Evolutionary conservation across 192 early-diverging fungal genomes (phyloP), one percentile per base, ranked within the genome.

Genomic region (Coemansia pectinata): DNA sequence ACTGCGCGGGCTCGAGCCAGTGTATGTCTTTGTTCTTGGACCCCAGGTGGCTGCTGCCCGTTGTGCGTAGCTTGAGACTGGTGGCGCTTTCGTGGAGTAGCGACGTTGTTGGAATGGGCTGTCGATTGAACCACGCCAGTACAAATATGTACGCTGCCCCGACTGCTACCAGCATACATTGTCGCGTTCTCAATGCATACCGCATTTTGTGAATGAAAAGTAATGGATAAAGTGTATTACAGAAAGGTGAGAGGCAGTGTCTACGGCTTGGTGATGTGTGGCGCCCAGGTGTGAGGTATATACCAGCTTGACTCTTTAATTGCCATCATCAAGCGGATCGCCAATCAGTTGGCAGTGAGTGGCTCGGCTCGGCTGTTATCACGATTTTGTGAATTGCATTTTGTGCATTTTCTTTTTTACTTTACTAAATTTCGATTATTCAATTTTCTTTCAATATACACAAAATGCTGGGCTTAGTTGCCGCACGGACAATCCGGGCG

Each of bases 61-160:
- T 82, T 14, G 44, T 39, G 11, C 79, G 70, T 41, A 82, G 71
- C 63, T 62, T 65, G 31, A 77, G 33, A 17, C 34, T 40, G 40
- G 17, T 62, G 60, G 74, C 72, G 6, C 74, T 74, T 39, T 82
- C 79, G 52, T 82, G 79, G 11, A 82, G 65, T 63, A 82, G 72
- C 44, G 70, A 52, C 14, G 79, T 73, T 4, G 74, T 77, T n/a
- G 79, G 79, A 71, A 82, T 82, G 10, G 79, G 79, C 61, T 82
- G 79, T 21, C 79, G 65, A 57, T 82, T 82, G 59, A 82, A 73
- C 79, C 79, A 82, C 3, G 79, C 79, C 12, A 82, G 68, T n/a
- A 77, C 71, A 45, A 82, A 68, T 62, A 77, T 72, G 21, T 82
- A 82, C 2, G 62, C 69, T 10, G 69, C 39, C n/a, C 79, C 79